These are phyloP conservation scores for Heliosperma pusillum DNA, from an alignment of 148 eudicot genomes.

Conservation along the genomic window DNA sequence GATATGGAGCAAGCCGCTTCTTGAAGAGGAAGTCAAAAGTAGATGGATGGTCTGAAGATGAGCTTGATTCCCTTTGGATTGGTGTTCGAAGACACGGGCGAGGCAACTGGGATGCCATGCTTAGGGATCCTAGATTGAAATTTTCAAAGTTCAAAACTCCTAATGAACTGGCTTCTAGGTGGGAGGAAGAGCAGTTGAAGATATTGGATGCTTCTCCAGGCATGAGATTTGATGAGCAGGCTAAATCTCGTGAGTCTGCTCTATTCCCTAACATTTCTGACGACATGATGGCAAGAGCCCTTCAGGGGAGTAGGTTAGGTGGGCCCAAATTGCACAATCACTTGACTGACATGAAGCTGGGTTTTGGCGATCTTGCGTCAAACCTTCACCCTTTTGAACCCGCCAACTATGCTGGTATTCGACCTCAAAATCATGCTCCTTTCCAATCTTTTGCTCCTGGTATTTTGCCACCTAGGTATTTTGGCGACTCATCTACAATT, in stretches of 20 bases:
- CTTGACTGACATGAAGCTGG: constrained; percentile 85
- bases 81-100: constrained; percentile 95
- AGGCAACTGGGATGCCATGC: constrained; percentile 84
- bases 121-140: constrained; percentile 64
- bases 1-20: constrained; percentile 48
- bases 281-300: constrained; percentile 74
- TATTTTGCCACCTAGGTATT: constrained; percentile 34
- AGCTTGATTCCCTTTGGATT: constrained; percentile 92
- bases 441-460: constrained; percentile 44
- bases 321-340: constrained; percentile 63
- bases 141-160: constrained; percentile 61
- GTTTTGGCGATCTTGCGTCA: constrained; percentile 51
- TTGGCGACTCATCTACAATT: constrained; percentile 41
- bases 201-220: constrained; percentile 49
- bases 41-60: constrained; percentile 89
- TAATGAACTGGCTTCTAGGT: constrained; percentile 64
- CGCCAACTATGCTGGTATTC: constrained; percentile 35
- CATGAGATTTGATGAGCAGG: constrained; percentile 36
- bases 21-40: constrained; percentile 54
- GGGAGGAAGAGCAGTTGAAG: constrained; percentile 85
- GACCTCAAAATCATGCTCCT: constrained; percentile 32
- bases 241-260: constrained; percentile 40
- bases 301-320: constrained; percentile 56
- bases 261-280: constrained; percentile 63
- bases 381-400: constrained; percentile 39